phyloP scores from a whole-genome alignment of 805 yeast species.

The Kodamaea lidongshanica region DNA sequence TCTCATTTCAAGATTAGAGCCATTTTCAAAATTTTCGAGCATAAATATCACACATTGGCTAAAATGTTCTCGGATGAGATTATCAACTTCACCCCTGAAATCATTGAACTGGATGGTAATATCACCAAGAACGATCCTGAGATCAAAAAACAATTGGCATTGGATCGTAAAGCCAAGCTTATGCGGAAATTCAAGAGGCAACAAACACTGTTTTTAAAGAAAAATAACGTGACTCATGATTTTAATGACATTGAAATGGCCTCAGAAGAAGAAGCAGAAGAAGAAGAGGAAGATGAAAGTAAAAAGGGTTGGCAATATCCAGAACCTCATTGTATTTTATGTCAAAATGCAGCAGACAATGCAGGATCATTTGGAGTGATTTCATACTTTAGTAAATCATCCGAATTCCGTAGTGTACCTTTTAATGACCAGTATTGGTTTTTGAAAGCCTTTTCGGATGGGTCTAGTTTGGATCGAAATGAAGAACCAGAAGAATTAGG shows the following conservation, averaged over 20 bases:
- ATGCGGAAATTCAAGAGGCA: slow-evolving; percentile 76
- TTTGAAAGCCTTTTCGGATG: slow-evolving; percentile 52
- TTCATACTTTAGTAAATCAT: slow-evolving; percentile 51
- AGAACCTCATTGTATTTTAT: slow-evolving; percentile 67
- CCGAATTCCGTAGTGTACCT: slow-evolving; percentile 61
- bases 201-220: slow-evolving; percentile 67
- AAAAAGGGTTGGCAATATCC: slow-evolving; percentile 58
- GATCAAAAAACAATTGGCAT: slow-evolving; percentile 61
- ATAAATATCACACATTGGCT: slow-evolving; percentile 18
- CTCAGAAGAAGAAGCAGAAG: slow-evolving; percentile 30
- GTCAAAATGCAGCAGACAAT: slow-evolving; percentile 67
- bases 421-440: slow-evolving; percentile 61
- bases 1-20: slow-evolving; percentile 54
- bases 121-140: slow-evolving; percentile 26
- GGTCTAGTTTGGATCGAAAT: slow-evolving; percentile 33
- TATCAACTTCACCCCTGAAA: slow-evolving; percentile 19
- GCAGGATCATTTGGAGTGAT: slow-evolving; percentile 73
- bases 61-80: slow-evolving; percentile 16
- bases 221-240: slow-evolving; percentile 37
- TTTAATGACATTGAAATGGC: slow-evolving; percentile 20
- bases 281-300: slow-evolving; percentile 27
- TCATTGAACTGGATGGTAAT: slow-evolving; percentile 14
- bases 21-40: slow-evolving; percentile 36
- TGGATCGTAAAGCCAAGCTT: slow-evolving; percentile 60
- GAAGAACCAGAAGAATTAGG: no score